Evolutionary conservation across 1,284 basidiomycete species (phyloP).

Genomic region (Melampsora americana): DNA sequence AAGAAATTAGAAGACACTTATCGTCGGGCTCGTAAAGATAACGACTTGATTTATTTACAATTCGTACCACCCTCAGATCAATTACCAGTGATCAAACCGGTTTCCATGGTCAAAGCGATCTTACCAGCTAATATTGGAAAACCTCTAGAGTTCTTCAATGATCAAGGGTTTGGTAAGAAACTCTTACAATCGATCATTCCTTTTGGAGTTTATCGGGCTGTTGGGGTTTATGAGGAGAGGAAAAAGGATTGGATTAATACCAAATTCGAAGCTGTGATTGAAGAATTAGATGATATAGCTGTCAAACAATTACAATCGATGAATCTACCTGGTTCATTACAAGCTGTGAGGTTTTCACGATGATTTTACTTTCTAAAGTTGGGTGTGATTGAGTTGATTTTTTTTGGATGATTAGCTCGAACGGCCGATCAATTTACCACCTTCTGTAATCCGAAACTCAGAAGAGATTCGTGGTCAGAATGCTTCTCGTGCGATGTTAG

Average conservation of each 20-base stretch:
- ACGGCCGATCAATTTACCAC: conserved; percentile 78
- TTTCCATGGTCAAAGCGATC: conserved; percentile 67
- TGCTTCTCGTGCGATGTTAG: conserved; percentile 69
- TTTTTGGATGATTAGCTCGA: conserved; percentile 59
- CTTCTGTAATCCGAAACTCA: conserved; percentile 77
- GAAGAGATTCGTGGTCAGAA: conserved; percentile 77
- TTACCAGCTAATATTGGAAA: conserved; percentile 62
- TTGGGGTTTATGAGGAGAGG: conserved; percentile 84
- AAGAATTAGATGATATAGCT: conserved; percentile 58
- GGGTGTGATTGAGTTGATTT: not conserved
- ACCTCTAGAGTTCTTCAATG: conserved; percentile 48
- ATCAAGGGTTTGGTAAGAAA: conserved; percentile 59
- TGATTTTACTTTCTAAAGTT: not conserved
- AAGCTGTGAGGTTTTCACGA: conserved; percentile 59
- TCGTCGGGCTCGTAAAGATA: conserved; percentile 77
- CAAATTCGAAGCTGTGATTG: conserved; percentile 65
- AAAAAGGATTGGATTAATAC: conserved; percentile 71
- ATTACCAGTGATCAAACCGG: conserved; percentile 66
- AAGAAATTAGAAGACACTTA: conserved; percentile 63
- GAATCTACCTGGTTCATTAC: conserved; percentile 78
- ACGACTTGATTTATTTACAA: conserved; percentile 92
- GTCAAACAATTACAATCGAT: conserved; percentile 67
- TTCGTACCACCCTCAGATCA: conserved; percentile 72
- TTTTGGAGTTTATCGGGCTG: conserved; percentile 83
- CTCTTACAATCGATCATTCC: conserved; percentile 75